phyloP scores from a whole-genome alignment of 2,329 filamentous ascomycete species.

The Neurospora sp. region DNA sequence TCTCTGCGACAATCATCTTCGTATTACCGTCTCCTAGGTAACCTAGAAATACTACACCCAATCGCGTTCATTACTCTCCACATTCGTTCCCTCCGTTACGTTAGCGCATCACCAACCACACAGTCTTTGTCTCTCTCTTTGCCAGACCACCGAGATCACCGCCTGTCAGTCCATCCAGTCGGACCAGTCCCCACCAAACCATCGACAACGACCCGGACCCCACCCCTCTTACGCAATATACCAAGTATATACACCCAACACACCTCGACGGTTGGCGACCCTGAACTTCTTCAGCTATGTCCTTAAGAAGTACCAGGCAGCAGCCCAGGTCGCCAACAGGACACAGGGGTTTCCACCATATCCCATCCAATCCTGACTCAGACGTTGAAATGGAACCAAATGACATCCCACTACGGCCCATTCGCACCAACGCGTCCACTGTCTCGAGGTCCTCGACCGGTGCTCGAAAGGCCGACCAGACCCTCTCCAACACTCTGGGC shows the following conservation, averaged over 20 bases:
- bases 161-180: too few relatives aligned
- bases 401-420: constrained; percentile 45
- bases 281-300: constrained; percentile 9
- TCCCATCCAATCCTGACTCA: constrained; percentile 22
- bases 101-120: not conserved
- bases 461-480: constrained; percentile 25
- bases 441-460: constrained; percentile 38
- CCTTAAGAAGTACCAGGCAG: constrained; percentile 18
- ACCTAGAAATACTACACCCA: not conserved
- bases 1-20: not conserved
- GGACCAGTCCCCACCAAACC: too few relatives aligned
- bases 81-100: not conserved
- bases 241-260: not conserved
- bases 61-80: not conserved
- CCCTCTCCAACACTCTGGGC: constrained; percentile 17
- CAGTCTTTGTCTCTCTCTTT: not conserved
- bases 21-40: not conserved
- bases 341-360: constrained; percentile 35
- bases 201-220: not conserved
- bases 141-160: not conserved
- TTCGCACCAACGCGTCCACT: constrained; percentile 46
- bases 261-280: not conserved
- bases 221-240: not conserved
- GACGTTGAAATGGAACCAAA: constrained; percentile 20
- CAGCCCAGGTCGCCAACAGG: constrained; percentile 21